Evolutionary conservation across 176 grass and related monocot genomes (phyloP).

Genomic region (Carex pumila): DNA sequence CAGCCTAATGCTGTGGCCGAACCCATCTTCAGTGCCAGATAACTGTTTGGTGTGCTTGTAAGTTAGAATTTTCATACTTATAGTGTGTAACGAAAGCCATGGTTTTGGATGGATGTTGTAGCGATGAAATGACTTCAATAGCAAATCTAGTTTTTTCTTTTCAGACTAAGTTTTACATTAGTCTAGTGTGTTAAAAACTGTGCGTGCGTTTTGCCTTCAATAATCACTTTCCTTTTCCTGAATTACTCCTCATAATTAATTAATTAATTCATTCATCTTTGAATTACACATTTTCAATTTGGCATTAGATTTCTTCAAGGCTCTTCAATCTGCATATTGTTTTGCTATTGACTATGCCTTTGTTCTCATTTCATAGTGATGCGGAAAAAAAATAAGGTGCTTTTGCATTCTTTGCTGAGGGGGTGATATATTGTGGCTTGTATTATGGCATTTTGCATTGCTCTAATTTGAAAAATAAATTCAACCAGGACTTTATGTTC

Average conservation of each 20-base stretch:
- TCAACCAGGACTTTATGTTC: neutral
- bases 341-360: neutral
- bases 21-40: slow-evolving; percentile 84
- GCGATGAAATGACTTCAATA: neutral
- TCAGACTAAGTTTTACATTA: neutral
- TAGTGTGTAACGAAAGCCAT: neutral
- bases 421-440: too few species aligned
- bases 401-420: neutral
- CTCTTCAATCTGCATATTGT: neutral
- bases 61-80: neutral
- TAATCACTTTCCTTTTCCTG: neutral
- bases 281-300: neutral
- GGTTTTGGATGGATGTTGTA: neutral
- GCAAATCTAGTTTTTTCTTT: neutral
- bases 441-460: neutral
- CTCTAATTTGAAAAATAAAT: neutral
- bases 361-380: neutral
- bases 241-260: neutral
- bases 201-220: neutral
- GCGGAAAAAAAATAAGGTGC: neutral
- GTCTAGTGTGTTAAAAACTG: neutral
- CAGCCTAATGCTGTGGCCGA: slow-evolving; percentile 65
- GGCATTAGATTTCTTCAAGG: neutral
- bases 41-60: slow-evolving; percentile 14
- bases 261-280: neutral